A percentile compares a stretch with the other conserved stretches of the same genome.
Conservation (phyloP, 768 basidiomycete genomes). For the Termitomyces sp. region DNA sequence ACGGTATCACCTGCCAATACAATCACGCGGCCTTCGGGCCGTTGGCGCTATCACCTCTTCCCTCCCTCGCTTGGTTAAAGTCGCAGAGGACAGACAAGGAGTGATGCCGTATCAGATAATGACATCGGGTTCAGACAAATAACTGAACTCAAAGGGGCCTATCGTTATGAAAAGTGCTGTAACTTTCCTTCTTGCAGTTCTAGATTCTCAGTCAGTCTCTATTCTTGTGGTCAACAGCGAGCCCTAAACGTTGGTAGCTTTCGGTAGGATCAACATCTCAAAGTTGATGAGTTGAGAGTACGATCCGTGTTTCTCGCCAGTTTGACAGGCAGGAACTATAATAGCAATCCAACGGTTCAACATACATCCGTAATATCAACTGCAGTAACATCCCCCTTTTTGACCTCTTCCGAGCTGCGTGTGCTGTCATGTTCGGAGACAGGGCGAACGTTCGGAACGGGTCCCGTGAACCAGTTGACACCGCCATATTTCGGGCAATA, state of each 20-base stretch:
- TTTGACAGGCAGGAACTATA: neutral
- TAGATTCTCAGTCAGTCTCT: neutral
- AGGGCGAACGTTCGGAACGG: constrained; percentile 14
- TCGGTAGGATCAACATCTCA: neutral
- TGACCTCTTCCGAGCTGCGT: neutral
- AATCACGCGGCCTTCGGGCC: too few species aligned
- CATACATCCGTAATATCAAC: neutral
- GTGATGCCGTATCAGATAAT: too few species aligned
- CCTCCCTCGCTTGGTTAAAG: too few species aligned
- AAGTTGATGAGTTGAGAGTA: neutral
- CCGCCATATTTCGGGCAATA: constrained; percentile 44
- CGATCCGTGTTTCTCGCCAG: neutral
- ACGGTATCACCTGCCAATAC: too few species aligned
- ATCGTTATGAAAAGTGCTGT: too few species aligned
- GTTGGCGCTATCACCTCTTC: too few species aligned
- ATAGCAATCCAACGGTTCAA: neutral
- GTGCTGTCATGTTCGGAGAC: neutral
- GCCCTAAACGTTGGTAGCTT: neutral
- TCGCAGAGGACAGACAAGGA: too few species aligned
- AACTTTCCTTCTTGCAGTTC: neutral
- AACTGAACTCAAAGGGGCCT: too few species aligned
- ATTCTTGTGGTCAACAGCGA: neutral
- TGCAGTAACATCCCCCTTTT: neutral
- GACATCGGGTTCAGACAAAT: too few species aligned
- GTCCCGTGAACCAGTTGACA: constrained; percentile 24